Percentiles rank a stretch among this genome's conserved stretches.
Evolutionary conservation across 257 asterid genomes (phyloP).

Genomic region (Cynanchum wilfordii): DNA sequence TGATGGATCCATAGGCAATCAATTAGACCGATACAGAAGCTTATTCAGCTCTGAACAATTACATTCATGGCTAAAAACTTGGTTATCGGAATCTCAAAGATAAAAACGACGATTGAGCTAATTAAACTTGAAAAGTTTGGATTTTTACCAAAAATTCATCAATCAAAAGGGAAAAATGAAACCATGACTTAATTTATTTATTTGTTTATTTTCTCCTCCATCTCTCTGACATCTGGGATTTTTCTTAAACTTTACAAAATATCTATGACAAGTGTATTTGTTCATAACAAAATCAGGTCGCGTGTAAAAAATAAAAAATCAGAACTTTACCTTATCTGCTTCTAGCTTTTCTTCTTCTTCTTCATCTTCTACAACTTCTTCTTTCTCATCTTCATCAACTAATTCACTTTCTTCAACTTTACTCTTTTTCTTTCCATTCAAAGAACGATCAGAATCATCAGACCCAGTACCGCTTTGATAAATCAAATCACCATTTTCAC

Average conservation of each 20-base stretch:
- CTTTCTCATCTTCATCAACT: conserved; percentile 28
- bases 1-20: not conserved
- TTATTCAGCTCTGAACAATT: not conserved
- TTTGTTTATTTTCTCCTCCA: not conserved
- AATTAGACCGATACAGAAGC: not conserved
- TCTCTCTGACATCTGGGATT: conserved; percentile 21
- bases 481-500: conserved; percentile 13
- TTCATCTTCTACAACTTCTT: conserved; percentile 11
- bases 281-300: not conserved
- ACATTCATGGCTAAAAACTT: not conserved
- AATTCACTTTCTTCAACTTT: conserved; percentile 20
- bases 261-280: not conserved
- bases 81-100: not conserved
- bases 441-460: conserved; percentile 25
- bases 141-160: not conserved
- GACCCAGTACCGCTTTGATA: conserved; percentile 22
- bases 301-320: not conserved
- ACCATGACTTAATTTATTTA: conserved; percentile 1
- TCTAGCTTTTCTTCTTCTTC: conserved; percentile 26
- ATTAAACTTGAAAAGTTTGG: not conserved
- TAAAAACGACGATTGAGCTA: not conserved
- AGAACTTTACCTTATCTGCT: conserved; percentile 37
- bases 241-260: conserved; percentile 1
- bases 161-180: conserved; percentile 9
- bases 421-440: conserved; percentile 20